Conservation (phyloP, 805 yeast species). For the Ogataea zsoltii region DNA sequence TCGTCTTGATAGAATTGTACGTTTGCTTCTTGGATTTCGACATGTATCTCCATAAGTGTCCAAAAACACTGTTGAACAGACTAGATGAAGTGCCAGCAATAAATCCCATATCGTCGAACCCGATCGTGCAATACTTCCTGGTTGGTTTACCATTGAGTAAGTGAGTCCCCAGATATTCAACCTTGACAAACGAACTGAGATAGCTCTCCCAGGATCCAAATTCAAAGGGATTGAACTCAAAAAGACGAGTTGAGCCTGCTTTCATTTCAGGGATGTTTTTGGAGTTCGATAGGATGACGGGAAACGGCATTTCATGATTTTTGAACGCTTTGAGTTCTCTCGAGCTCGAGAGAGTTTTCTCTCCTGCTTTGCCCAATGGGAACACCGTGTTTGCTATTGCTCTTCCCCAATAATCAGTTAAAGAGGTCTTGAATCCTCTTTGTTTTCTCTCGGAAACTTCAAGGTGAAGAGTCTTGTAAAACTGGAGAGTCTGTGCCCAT, state of each 20-base stretch:
- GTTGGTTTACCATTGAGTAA: slow-evolving; percentile 44
- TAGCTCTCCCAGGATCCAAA: slow-evolving; percentile 67
- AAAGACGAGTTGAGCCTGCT: slow-evolving; percentile 43
- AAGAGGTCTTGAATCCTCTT: slow-evolving; percentile 54
- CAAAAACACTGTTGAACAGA: slow-evolving; percentile 54
- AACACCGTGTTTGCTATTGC: slow-evolving; percentile 54
- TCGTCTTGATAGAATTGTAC: slow-evolving; percentile 35
- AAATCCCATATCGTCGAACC: slow-evolving; percentile 60
- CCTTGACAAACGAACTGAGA: slow-evolving; percentile 47
- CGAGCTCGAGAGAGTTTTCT: slow-evolving; percentile 42
- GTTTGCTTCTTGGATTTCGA: slow-evolving; percentile 35
- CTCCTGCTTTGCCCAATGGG: slow-evolving; percentile 33
- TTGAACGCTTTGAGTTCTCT: slow-evolving; percentile 39
- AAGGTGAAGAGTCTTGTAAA: slow-evolving; percentile 53
- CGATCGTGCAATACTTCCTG: slow-evolving; percentile 43
- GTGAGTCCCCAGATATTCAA: slow-evolving; percentile 53
- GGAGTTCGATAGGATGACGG: slow-evolving; percentile 43
- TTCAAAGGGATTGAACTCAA: slow-evolving; percentile 65
- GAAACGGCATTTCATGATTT: slow-evolving; percentile 47
- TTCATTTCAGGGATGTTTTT: slow-evolving; percentile 37
- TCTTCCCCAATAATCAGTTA: slow-evolving; percentile 71
- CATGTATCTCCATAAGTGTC: slow-evolving; percentile 45
- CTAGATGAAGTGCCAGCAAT: slow-evolving; percentile 66
- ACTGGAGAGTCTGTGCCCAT: slow-evolving; percentile 36
- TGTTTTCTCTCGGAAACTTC: slow-evolving; percentile 54